Evolutionary conservation across 441 rosid species (phyloP).

Genomic region (Populus hybrid): DNA sequence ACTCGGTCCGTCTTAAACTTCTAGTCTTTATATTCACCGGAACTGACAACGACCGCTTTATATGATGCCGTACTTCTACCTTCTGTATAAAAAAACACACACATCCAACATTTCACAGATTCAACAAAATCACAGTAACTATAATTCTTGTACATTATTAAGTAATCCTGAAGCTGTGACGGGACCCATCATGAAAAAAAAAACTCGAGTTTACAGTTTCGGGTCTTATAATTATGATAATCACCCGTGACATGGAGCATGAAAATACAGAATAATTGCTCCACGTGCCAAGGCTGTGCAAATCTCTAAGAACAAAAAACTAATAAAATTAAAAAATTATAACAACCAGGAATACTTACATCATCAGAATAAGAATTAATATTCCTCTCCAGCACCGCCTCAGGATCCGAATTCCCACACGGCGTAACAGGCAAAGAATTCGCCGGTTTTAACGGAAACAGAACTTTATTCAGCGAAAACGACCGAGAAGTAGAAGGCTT

Average conservation of each 20-base stretch:
- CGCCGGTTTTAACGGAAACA: conserved; percentile 33
- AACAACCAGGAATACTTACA: conserved; percentile 23
- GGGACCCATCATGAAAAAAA: background rate
- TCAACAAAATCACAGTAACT: background rate
- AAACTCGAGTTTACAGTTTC: too few relatives aligned
- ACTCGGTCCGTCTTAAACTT: conserved; percentile 43
- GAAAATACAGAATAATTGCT: background rate
- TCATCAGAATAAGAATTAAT: conserved; percentile 28
- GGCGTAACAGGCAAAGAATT: conserved; percentile 65
- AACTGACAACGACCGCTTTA: conserved; percentile 52
- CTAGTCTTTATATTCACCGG: conserved; percentile 41
- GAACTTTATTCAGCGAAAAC: conserved; percentile 41
- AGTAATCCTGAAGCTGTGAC: background rate
- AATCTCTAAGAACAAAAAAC: background rate
- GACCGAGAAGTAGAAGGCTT: conserved; percentile 44
- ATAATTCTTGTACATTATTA: too few relatives aligned
- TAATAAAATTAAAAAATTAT: background rate
- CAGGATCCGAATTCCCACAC: conserved; percentile 56
- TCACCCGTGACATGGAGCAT: too few relatives aligned
- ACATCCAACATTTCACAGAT: conserved; percentile 40
- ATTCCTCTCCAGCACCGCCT: conserved; percentile 52
- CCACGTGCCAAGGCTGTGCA: background rate
- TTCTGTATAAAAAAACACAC: conserved; percentile 30
- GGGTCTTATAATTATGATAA: too few relatives aligned
- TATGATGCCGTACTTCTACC: conserved; percentile 33